These are phyloP conservation scores for Linnemannia elongata DNA, from an alignment of 192 early-diverging fungal genomes.

Conservation along the genomic window DNA sequence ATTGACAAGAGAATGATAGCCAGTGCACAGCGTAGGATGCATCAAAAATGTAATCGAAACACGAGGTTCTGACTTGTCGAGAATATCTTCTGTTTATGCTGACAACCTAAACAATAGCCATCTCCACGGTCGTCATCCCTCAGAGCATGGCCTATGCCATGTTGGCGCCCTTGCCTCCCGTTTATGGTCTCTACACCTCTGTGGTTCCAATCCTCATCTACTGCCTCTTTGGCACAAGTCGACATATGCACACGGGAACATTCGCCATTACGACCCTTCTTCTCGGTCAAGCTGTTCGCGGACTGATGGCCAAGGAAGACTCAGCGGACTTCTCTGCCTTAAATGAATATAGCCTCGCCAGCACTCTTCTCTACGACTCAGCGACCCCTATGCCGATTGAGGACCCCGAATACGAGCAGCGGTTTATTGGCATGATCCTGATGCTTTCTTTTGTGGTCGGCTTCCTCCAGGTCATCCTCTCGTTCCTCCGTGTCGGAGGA, in stretches of 20 bases:
- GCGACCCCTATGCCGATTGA: background rate
- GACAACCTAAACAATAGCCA: conserved; percentile 21
- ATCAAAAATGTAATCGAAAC: background rate
- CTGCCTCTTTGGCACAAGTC: conserved; percentile 55
- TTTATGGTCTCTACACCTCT: conserved; percentile 60
- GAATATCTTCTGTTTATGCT: background rate
- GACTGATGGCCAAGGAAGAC: conserved; percentile 33
- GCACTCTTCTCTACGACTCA: conserved; percentile 28
- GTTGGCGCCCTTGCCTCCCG: conserved; percentile 59
- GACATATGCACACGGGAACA: conserved; percentile 57
- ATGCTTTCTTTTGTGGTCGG: conserved; percentile 56
- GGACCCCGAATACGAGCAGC: conserved; percentile 32
- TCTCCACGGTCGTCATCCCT: conserved; percentile 59
- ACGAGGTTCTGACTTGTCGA: background rate
- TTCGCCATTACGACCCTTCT: conserved; percentile 56
- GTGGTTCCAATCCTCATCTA: conserved; percentile 55
- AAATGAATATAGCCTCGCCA: conserved; percentile 18
- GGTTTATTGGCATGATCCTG: conserved; percentile 52
- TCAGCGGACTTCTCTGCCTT: background rate
- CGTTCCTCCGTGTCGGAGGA: conserved; percentile 48
- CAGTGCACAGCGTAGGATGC: background rate
- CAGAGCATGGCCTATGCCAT: conserved; percentile 64
- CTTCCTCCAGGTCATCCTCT: conserved; percentile 43
- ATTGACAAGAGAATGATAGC: background rate
- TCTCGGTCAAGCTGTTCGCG: conserved; percentile 53